Evolutionary conservation across 352 stramenopile species (phyloP).

Genomic region (Globisporangium spiculum): DNA sequence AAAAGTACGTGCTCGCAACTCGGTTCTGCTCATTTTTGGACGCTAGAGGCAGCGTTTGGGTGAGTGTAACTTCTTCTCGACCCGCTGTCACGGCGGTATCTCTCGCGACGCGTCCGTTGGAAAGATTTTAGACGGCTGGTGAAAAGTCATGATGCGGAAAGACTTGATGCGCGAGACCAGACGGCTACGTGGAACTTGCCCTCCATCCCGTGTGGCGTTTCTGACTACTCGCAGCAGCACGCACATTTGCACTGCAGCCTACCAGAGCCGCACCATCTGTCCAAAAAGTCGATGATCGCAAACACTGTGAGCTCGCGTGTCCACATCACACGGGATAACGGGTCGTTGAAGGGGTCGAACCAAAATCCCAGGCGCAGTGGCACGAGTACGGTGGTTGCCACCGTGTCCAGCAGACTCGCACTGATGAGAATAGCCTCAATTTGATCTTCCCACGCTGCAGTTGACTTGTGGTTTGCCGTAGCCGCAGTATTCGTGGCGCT

Average conservation of each 20-base stretch:
- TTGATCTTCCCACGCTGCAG: not conserved
- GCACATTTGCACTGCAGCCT: not conserved
- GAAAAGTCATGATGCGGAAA: not conserved
- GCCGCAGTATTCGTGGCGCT: not conserved
- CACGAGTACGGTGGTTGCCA: conserved; percentile 1
- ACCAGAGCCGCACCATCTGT: not conserved
- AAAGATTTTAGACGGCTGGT: not conserved
- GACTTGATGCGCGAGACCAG: not conserved
- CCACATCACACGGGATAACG: not conserved
- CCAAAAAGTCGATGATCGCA: not conserved
- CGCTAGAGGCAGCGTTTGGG: not conserved
- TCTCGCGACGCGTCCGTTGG: not conserved
- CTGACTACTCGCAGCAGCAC: not conserved
- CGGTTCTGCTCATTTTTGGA: conserved; percentile 2
- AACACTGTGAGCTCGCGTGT: not conserved
- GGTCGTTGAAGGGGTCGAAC: conserved; percentile 1
- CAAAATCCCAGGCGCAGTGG: not conserved
- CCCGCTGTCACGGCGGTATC: not conserved
- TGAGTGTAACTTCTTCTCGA: not conserved
- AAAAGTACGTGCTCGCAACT: not conserved
- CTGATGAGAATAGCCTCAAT: not conserved
- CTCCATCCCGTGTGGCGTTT: not conserved
- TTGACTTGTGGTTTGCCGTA: no score
- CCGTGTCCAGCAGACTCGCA: not conserved
- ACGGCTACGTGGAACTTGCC: not conserved